A percentile compares a stretch with the other conserved stretches of the same genome.
These are phyloP conservation scores for Solanum chacoense DNA, from an alignment of 305 asterid genomes.

Conservation along the genomic window DNA sequence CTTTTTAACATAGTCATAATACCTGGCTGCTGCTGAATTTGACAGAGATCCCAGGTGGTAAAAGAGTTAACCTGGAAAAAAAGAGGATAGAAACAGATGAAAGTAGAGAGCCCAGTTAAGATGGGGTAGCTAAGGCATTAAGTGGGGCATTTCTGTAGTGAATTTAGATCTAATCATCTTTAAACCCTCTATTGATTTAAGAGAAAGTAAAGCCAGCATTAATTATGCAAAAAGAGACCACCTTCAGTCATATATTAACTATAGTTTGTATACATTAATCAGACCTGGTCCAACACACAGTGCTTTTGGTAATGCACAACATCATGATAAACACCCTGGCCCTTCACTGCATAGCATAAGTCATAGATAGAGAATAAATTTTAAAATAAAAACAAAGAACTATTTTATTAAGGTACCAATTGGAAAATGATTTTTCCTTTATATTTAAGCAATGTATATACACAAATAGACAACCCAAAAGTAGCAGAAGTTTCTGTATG, in stretches of 20 bases:
- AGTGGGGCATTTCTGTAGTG: slow-evolving; percentile 6
- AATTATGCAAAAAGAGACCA: slow-evolving; percentile 20
- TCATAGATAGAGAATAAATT: slow-evolving; percentile 30
- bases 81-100: neutral
- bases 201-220: slow-evolving; percentile 40
- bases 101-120: neutral
- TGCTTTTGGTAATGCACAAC: slow-evolving; percentile 41
- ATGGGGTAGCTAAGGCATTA: slow-evolving; percentile 2
- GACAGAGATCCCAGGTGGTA: neutral
- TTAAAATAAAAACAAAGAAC: slow-evolving; percentile 9
- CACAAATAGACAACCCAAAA: slow-evolving; percentile 15
- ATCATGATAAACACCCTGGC: slow-evolving; percentile 44
- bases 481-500: slow-evolving; percentile 1
- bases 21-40: neutral
- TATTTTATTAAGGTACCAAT: slow-evolving; percentile 14
- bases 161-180: neutral
- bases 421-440: slow-evolving; percentile 12
- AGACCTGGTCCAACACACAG: slow-evolving; percentile 2
- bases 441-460: slow-evolving; percentile 15
- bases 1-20: neutral
- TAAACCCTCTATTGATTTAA: slow-evolving; percentile 26
- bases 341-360: slow-evolving; percentile 23
- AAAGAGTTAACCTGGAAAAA: neutral
- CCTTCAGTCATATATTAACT: slow-evolving; percentile 5
- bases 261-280: neutral